Base-by-base conservation (phyloP, 768 basidiomycete species). In the Boletus pseudopeckii region DNA sequence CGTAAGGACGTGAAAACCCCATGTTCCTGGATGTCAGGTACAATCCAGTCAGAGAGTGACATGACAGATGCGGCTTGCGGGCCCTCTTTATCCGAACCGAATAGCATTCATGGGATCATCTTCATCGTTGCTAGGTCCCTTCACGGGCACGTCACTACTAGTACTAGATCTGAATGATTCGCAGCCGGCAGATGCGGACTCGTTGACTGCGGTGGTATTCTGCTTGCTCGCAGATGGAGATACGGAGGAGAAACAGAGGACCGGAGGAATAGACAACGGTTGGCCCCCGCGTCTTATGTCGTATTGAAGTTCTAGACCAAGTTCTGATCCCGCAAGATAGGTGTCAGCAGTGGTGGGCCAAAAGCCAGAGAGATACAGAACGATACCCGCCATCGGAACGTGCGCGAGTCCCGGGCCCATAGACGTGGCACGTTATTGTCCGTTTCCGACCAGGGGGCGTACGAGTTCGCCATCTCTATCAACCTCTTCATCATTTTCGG, bases 21-120 rank as follows among this genome's bases (percentile, higher is more conserved):
- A 32, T 81, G 76, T 61, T 77, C 74, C 56, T 79, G 81, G 56
- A 85, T 84, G 22, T 78, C 84, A 8, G 84, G 84, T 18, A 79
- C 58, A 17, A 71, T 70, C 30, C 52, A 60, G 24, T 70, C 53
- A 43, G 54, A 51, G 26, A 48, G 47, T 18, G 34, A 24, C 30
- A 37, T 54, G 26, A 34, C 39, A 11, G 55, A 39, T 24, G 45
- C 24, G 4, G n/a, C 24, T 20, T 47, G 15, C 47, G 7, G 1
- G 40, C 18, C n/a, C 15, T 55, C 59, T 52, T 64, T 53, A 53
- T 71, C 68, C 13, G 71, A 70, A 53, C 39, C 68, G 66, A 32
- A 70, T 71, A 32, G 64, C 68, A 37, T 66, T 59, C 40, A 62
- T 53, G 24, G 68, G 56, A 48, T 71, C 70, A 17, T 70, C 70